Evolutionary conservation across 1,139 yeast species (phyloP).

Genomic region (Yamadazyma friedrichii): DNA sequence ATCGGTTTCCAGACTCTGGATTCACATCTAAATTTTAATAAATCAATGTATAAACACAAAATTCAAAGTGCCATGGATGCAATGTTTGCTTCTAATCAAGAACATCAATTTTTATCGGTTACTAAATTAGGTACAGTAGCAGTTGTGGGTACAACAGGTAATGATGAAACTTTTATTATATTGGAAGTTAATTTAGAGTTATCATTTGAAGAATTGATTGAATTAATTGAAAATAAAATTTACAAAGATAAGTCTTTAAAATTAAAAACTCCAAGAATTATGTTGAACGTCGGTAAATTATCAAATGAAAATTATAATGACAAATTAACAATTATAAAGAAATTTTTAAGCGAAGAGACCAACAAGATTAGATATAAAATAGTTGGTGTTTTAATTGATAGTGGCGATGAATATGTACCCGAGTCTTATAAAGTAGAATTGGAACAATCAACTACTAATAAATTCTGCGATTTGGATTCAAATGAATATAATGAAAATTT

Average conservation of each 20-base stretch:
- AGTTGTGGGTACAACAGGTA: conserved; percentile 46
- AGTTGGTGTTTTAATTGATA: conserved; percentile 38
- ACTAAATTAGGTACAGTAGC: conserved; percentile 45
- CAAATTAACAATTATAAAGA: conserved; percentile 16
- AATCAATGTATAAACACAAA: conserved; percentile 24
- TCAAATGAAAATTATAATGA: conserved; percentile 17
- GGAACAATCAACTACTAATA: conserved; percentile 3
- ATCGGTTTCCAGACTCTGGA: conserved; percentile 39
- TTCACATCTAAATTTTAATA: conserved; percentile 19
- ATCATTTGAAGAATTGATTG: conserved; percentile 16
- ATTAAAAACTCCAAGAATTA: conserved; percentile 21
- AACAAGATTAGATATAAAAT: conserved; percentile 16
- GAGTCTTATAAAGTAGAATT: conserved; percentile 8
- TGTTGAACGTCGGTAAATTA: conserved; percentile 33
- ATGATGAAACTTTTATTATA: conserved; percentile 43
- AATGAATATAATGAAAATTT: conserved; percentile 13
- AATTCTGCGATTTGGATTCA: background rate
- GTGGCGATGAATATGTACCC: conserved; percentile 37
- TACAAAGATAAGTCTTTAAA: conserved; percentile 19
- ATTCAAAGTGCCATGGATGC: conserved; percentile 40
- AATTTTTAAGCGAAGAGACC: conserved; percentile 14
- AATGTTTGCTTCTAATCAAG: conserved; percentile 36
- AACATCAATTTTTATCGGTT: conserved; percentile 44
- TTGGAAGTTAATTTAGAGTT: conserved; percentile 23
- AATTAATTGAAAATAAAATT: conserved; percentile 17